Base-by-base conservation (phyloP, 345 rosid genomes). In the Euphorbia lathyris region DNA sequence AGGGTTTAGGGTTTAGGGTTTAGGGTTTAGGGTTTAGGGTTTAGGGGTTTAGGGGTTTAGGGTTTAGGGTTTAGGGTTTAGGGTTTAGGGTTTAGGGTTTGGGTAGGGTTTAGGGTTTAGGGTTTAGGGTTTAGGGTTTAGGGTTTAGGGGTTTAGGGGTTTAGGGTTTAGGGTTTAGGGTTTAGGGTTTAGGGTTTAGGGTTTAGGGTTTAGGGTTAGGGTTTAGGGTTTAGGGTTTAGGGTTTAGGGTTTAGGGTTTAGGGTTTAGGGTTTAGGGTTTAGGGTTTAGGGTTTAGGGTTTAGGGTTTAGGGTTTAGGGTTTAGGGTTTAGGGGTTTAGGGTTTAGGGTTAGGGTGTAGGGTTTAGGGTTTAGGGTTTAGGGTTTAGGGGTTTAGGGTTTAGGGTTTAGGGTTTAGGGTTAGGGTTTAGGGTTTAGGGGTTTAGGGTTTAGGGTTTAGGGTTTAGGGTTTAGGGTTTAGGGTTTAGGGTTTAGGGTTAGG, bases 121-220 rank as follows among this genome's bases (percentile, higher is more conserved):
- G 60, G 60, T 25, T 57, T 57, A 25, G 34, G 60, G 60, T 25
- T 57, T 57, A 25, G 34, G 60, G 60, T 25, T 57, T 57, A 25
- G 34, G 60, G 60, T 25, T 57, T 57, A 10, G 34, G 60, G 30
- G 26, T 55, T 55, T n/a, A n/a, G 17, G 60, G 60, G 60, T 57
- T 57, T 57, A 57, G 60, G 60, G 60, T 57, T 57, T 57, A 57
- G 60, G 60, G 30, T 57, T 57, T 23, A 26, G 60, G 60, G 30
- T 57, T 57, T 23, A 56, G 72, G 63, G 63, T 68, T 68, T 34
- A 40, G 72, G 72, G 63, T 68, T 68, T 55, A 27, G 72, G 63
- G 34, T 68, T 68, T 38, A 40, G 64, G 72, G 63, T 55, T 68
- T 38, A 38, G 63, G 48, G 45, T 68, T 68, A 10, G 27, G 64